Conservation (phyloP, 345 rosid genomes). For the Sapria himalayana region DNA sequence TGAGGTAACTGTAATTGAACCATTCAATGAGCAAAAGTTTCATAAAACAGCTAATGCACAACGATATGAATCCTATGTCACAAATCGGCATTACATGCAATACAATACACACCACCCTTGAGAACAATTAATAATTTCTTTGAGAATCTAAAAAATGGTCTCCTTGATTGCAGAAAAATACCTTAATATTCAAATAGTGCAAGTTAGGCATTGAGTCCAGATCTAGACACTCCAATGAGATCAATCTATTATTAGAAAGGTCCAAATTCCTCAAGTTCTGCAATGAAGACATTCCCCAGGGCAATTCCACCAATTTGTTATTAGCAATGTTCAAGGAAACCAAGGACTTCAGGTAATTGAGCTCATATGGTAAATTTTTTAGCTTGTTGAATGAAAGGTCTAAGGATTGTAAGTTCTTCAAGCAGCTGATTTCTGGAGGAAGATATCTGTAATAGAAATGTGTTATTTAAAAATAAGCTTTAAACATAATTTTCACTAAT, state of each 20-base stretch:
- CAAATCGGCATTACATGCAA: no score
- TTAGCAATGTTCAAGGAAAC: slow-evolving; percentile 57
- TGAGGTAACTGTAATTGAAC: no score
- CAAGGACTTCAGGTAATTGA: slow-evolving; percentile 42
- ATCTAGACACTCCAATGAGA: slow-evolving; percentile 49
- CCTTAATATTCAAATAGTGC: slow-evolving; percentile 64
- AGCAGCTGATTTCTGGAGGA: slow-evolving; percentile 90
- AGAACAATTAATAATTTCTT: no score
- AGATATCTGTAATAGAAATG: slow-evolving; percentile 45
- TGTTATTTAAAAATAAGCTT: no score
- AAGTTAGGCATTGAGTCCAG: slow-evolving; percentile 51
- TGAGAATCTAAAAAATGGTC: no score
- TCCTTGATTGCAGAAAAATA: slow-evolving; percentile 14
- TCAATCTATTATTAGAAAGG: slow-evolving; percentile 64
- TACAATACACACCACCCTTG: no score
- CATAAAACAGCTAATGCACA: no score
- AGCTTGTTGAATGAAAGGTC: slow-evolving; percentile 91
- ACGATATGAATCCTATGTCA: no score
- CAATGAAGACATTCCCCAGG: slow-evolving; percentile 35
- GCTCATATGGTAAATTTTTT: slow-evolving; percentile 61
- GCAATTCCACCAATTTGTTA: slow-evolving; percentile 60
- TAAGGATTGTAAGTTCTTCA: slow-evolving; percentile 48
- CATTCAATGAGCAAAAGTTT: no score
- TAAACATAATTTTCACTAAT: no score
- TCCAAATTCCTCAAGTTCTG: slow-evolving; percentile 64